A percentile compares a stretch with the other conserved stretches of the same genome.
Conservation (phyloP, 305 asterid genomes). For the Fraxinus nigra region DNA sequence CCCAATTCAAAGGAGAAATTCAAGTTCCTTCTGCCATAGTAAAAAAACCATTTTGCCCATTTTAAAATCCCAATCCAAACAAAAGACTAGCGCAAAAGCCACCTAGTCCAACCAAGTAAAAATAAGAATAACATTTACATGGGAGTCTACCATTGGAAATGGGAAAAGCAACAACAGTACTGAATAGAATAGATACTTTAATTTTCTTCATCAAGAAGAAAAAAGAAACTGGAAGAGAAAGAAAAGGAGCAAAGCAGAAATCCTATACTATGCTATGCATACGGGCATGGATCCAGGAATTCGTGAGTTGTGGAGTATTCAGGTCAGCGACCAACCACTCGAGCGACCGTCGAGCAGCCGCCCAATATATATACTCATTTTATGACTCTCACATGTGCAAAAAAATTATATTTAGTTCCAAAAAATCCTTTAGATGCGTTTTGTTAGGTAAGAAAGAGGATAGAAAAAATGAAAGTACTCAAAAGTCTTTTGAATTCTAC, state of each 20-base stretch:
- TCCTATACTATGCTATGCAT: background rate
- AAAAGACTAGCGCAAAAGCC: constrained; percentile 7
- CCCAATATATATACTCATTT: no score
- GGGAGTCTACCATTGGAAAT: background rate
- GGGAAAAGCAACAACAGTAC: constrained; percentile 29
- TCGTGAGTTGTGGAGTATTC: no score
- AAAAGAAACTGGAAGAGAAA: constrained; percentile 11
- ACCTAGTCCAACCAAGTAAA: constrained; percentile 16
- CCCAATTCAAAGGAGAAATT: no score
- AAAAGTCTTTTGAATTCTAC: no score
- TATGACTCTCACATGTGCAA: background rate
- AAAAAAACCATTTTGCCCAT: background rate
- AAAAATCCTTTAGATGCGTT: background rate
- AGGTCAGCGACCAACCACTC: no score
- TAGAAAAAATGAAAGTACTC: background rate
- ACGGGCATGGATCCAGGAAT: no score
- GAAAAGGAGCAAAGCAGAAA: background rate
- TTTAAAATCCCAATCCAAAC: background rate
- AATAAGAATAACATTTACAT: background rate
- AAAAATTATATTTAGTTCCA: background rate
- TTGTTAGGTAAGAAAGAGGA: background rate
- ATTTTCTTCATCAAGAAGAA: constrained; percentile 20
- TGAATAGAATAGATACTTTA: constrained; percentile 18
- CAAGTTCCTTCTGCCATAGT: no score
- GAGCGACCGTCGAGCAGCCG: no score